Percentiles rank a stretch among this genome's conserved stretches.
Evolutionary conservation across 441 rosid species (phyloP).

Genomic region (Pelargonium myrrhifolium): DNA sequence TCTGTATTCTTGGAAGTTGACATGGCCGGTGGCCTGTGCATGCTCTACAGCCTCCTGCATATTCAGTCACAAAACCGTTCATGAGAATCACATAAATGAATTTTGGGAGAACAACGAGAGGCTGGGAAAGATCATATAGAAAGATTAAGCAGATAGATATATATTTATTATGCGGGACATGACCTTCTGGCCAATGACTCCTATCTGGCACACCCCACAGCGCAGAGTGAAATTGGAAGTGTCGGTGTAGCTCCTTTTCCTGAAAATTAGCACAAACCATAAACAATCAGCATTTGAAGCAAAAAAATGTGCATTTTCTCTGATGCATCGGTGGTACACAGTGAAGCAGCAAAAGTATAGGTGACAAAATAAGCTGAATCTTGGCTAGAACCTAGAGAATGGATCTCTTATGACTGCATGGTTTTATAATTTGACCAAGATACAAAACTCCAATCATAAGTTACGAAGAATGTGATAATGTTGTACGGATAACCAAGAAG

Average conservation of each 20-base stretch:
- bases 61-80: neutral
- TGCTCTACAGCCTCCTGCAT: conserved; percentile 80
- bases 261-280: conserved; percentile 13
- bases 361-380: too few relatives aligned
- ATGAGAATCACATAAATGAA: neutral
- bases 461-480: too few relatives aligned
- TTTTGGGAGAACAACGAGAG: neutral
- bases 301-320: neutral
- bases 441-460: too few relatives aligned
- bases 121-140: neutral
- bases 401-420: too few relatives aligned
- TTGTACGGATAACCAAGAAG: too few relatives aligned
- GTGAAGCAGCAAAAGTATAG: too few relatives aligned
- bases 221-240: conserved; percentile 77
- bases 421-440: too few relatives aligned
- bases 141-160: neutral
- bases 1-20: conserved; percentile 77
- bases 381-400: too few relatives aligned
- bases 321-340: too few relatives aligned
- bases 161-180: neutral
- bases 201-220: conserved; percentile 85
- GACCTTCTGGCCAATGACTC: conserved; percentile 86
- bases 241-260: conserved; percentile 76
- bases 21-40: conserved; percentile 91
- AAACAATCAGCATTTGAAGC: neutral